Evolutionary conservation across 192 early-diverging fungal genomes (phyloP), one percentile per base, ranked within the genome.

Genomic region (Coemansia sp.): DNA sequence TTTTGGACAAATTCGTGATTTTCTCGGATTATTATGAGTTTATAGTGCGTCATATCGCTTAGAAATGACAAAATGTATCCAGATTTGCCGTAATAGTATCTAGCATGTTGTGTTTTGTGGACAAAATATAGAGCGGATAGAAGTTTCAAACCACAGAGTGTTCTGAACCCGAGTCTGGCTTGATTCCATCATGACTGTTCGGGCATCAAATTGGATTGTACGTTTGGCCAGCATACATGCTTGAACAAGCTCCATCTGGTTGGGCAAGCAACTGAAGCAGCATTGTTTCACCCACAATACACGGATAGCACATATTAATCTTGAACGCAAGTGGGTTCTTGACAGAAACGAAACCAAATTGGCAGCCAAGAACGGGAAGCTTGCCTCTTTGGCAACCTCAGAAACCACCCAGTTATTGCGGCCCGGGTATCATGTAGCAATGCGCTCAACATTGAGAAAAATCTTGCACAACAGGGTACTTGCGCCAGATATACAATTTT

Each of bases 161-260:
- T 71, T 61, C 20, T 77, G 74, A 4, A 69, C 76, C 6, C 21
- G 21, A 21, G 64, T 64, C 47, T 68, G 58, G 3, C 64, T 55
- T 10, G 70, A 66, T 20, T 73, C 70, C 95, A 98, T 96, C 77
- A 93, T 95, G n/a, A 95, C 96, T 0, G 92, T 94, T 18, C 90
- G 83, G 0, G 95, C 92, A 5, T 95, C 96, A 85, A 98, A 98
- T 72, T 98, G 96, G 49, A 98, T 92, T 3, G 96, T 95, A 15
- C 94, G 79, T 66, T 98, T 98, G 17, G 78, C 82, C 85, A 90
- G 64, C 90, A 86, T 18, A 66, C 73, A 55, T 70, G 84, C 38
- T n/a, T 36, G 46, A 6, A 52, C 38, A 21, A 97, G 81, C 0
- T 90, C 90, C n/a, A 97, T 71, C 15, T 83, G 71, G 14, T 21